These are phyloP conservation scores for Rhizomucor pusillus DNA, from an alignment of 371 early-diverging fungal genomes.

Conservation along the genomic window DNA sequence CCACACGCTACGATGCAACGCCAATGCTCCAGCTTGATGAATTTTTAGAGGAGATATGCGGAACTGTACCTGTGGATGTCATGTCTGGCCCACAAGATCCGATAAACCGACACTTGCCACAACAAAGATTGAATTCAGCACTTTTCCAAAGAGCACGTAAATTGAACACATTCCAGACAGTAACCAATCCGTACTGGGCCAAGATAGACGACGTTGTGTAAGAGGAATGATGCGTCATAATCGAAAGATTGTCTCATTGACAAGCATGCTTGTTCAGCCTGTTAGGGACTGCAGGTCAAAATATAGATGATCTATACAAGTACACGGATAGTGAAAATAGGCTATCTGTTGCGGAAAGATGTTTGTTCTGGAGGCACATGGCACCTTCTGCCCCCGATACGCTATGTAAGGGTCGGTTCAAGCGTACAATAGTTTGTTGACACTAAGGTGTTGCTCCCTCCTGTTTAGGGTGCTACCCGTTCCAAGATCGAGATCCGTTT, in stretches of 20 bases:
- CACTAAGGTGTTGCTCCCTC: slow-evolving; percentile 5
- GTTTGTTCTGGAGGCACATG: slow-evolving; percentile 79
- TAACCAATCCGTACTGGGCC: slow-evolving; percentile 81
- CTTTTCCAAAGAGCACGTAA: slow-evolving; percentile 61
- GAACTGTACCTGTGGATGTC: slow-evolving; percentile 68
- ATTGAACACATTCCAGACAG: slow-evolving; percentile 60
- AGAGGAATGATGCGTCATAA: slow-evolving; percentile 1
- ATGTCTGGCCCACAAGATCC: slow-evolving; percentile 89
- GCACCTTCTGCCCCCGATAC: slow-evolving; percentile 95
- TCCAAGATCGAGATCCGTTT: slow-evolving; percentile 82
- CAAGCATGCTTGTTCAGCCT: slow-evolving; percentile 33
- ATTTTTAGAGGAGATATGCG: slow-evolving; percentile 58
- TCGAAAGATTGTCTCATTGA: neutral
- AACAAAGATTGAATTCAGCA: slow-evolving; percentile 76
- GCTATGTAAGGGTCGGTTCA: slow-evolving; percentile 55
- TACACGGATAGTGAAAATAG: slow-evolving; percentile 58
- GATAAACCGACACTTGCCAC: slow-evolving; percentile 75
- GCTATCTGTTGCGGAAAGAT: slow-evolving; percentile 66
- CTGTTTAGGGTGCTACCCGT: slow-evolving; percentile 83
- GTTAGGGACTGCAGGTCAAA: slow-evolving; percentile 85
- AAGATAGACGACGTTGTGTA: slow-evolving; percentile 66
- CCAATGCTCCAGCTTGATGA: slow-evolving; percentile 53
- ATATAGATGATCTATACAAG: slow-evolving; percentile 77
- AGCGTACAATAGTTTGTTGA: too few relatives aligned
- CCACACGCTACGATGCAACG: slow-evolving; percentile 40